phyloP scores from a whole-genome alignment of 2,329 filamentous ascomycete species.

The Ambrosiella cleistominuta region DNA sequence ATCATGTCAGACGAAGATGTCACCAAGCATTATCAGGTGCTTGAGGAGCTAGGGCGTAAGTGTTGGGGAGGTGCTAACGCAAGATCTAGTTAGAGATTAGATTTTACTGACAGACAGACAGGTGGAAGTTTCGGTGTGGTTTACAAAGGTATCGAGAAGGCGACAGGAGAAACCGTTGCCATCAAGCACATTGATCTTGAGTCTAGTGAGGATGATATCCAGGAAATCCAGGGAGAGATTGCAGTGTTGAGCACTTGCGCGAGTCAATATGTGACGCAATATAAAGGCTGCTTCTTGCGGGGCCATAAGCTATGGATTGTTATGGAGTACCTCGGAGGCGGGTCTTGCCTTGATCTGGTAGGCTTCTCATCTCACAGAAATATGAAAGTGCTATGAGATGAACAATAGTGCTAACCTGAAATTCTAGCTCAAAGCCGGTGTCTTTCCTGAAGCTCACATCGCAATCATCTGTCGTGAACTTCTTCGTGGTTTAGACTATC shows the following conservation, averaged over 20 bases:
- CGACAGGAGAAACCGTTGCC: slow-evolving; percentile 81
- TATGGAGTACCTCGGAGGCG: slow-evolving; percentile 93
- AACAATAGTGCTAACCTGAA: neutral
- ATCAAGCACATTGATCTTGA: slow-evolving; percentile 99
- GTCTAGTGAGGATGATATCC: slow-evolving; percentile 94
- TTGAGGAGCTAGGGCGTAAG: slow-evolving; percentile 91
- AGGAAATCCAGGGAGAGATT: slow-evolving; percentile 96
- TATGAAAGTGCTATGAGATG: neutral
- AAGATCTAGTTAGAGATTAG: neutral
- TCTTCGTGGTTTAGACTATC: slow-evolving; percentile 75
- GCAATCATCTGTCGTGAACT: slow-evolving; percentile 89
- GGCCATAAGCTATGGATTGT: slow-evolving; percentile 98
- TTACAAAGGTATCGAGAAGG: slow-evolving; percentile 86
- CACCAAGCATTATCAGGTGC: slow-evolving; percentile 77
- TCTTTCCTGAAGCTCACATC: slow-evolving; percentile 77
- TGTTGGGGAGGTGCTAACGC: slow-evolving; percentile 16
- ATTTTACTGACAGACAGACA: slow-evolving; percentile 21
- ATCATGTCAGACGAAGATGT: slow-evolving; percentile 46
- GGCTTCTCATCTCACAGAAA: slow-evolving; percentile 15
- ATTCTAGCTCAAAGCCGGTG: slow-evolving; percentile 65
- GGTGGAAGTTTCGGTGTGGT: slow-evolving; percentile 92
- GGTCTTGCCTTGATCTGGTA: slow-evolving; percentile 87
- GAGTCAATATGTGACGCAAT: slow-evolving; percentile 86
- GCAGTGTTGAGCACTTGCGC: slow-evolving; percentile 87
- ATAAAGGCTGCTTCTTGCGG: slow-evolving; percentile 89